These are phyloP conservation scores for Hypoxylon rickii DNA, from an alignment of 495 filamentous ascomycete species.

Conservation along the genomic window DNA sequence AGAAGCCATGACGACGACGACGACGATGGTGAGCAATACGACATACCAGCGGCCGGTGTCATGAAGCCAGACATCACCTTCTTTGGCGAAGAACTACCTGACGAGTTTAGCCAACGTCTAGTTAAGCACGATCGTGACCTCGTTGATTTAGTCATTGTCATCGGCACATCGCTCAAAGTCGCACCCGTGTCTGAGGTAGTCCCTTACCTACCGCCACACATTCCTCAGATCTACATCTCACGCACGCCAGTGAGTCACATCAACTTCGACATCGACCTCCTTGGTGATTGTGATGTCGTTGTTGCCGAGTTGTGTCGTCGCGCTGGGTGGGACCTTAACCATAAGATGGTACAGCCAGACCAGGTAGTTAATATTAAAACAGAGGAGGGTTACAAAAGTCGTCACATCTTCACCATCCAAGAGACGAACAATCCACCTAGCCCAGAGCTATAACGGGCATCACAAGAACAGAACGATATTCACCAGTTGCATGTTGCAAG, in stretches of 20 bases:
- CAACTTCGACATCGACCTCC: slow-evolving; percentile 91
- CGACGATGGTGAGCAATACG: slow-evolving; percentile 70
- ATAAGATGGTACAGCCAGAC: slow-evolving; percentile 78
- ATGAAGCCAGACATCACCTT: slow-evolving; percentile 99
- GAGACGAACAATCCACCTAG: not conserved
- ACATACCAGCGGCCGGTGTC: slow-evolving; percentile 75
- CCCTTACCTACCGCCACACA: slow-evolving; percentile 70
- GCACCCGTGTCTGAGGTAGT: slow-evolving; percentile 93
- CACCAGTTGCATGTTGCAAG: too few species aligned
- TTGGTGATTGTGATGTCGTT: slow-evolving; percentile 91
- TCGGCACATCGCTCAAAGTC: slow-evolving; percentile 95
- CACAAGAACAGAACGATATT: not conserved
- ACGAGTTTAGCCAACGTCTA: slow-evolving; percentile 81
- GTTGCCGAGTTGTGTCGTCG: slow-evolving; percentile 86
- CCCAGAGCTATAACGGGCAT: not conserved
- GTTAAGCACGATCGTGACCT: slow-evolving; percentile 74
- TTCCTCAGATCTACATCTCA: slow-evolving; percentile 94
- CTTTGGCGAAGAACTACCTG: slow-evolving; percentile 88
- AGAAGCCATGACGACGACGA: slow-evolving; percentile 57
- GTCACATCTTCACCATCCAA: slow-evolving; percentile 60
- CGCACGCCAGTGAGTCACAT: slow-evolving; percentile 85
- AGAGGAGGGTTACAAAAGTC: slow-evolving; percentile 67
- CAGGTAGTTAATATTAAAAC: slow-evolving; percentile 62
- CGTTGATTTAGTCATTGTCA: slow-evolving; percentile 93
- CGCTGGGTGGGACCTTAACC: slow-evolving; percentile 84